Base-by-base conservation (phyloP, 768 basidiomycete genomes). In the Steccherinum ochraceum region DNA sequence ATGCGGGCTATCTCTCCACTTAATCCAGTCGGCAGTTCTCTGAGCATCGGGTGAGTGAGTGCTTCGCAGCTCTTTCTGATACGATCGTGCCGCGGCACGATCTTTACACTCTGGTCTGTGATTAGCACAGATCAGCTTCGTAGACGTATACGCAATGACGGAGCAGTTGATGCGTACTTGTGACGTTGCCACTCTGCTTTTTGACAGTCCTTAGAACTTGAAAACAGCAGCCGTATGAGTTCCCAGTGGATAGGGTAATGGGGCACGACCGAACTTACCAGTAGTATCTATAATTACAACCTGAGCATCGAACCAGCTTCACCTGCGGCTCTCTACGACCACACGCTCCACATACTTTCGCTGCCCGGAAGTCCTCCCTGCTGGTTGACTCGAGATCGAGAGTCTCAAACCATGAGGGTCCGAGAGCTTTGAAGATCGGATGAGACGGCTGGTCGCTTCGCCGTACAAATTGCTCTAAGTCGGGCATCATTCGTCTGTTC, bases 161-260 rank as follows among this genome's bases (percentile, higher is more conserved):
- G n/a, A n/a, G n/a, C n/a, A n/a, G n/a, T n/a, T n/a, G n/a, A 18
- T 2, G 60, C 59, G n/a, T 39, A 63, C 61, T 61, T 64, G 50
- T 64, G 64, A 16, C 46, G 12, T 16, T 53, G 49, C 60, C 61
- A 66, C n/a, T 62, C 40, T 2, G 40, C 40, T 30, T 27, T 56
- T 25, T 64, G 63, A n/a, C 64, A 66, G n/a, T 60, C 58, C 41
- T 49, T 56, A 3, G 58, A 61, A 48, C 63, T 64, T n/a, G 5
- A 41, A 12, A 12, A 24, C 19, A 16, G 13, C 12, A n/a, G 23
- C 25, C n/a, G n/a, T 24, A 26, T 20, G 4, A 24, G 21, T 7
- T n/a, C 3, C 13, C 20, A 3, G 5, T 16, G 19, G 23, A 20
- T 11, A 3, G 20, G 45, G 21, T 4, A 25, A 3, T n/a, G n/a